Base-by-base conservation (phyloP, 2,329 filamentous ascomycete species). In the Talaromyces sp. region DNA sequence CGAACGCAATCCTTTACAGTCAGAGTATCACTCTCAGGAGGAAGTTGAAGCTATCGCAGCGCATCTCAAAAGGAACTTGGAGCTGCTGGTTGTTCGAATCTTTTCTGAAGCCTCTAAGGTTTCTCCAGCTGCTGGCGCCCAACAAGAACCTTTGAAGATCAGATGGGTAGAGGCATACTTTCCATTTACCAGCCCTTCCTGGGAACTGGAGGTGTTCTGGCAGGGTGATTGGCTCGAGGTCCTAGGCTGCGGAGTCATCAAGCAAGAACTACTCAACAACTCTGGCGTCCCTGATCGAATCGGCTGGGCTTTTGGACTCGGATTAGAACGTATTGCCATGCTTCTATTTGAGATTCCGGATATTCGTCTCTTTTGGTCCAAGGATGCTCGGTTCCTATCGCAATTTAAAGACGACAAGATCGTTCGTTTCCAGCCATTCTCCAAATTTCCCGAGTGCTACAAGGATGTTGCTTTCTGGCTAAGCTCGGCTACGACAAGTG, bases 91-190 rank as follows among this genome's bases (percentile, higher is more conserved):
- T 0, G 88, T 94, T 43, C 90, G 94, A 72, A 89, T 98, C 68
- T 97, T 99, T 78, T 87, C 87, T 10, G 86, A 90, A 39, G 93
- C 93, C 7, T 88, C 88, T 73, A 83, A 84, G 59, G 91, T 90
- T 4, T 86, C 87, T 7, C 80, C 84, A 10, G 82, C 79, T 66
- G 75, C 74, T 19, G 80, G 31, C 4, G 80, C 5, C 82, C 82
- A 85, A 59, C 83, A 87, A 59, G 90, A 96, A 73, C 92, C 93
- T 4, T 82, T 98, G 45, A 89, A 88, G 70, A 89, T 97, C 72
- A 87, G 95, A 69, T 99, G 95, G 95, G 89, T 98, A 8, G 94
- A 97, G 77, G 93, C 95, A 1, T 98, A 95, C 79, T 99, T 99
- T 80, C 95, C 95, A 45, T 98, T 98, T 76, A 99, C 95, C 0